Percentiles rank a stretch among this genome's conserved stretches.
These are phyloP conservation scores for Camellia granthamiana DNA, from an alignment of 148 eudicot species.

Conservation along the genomic window DNA sequence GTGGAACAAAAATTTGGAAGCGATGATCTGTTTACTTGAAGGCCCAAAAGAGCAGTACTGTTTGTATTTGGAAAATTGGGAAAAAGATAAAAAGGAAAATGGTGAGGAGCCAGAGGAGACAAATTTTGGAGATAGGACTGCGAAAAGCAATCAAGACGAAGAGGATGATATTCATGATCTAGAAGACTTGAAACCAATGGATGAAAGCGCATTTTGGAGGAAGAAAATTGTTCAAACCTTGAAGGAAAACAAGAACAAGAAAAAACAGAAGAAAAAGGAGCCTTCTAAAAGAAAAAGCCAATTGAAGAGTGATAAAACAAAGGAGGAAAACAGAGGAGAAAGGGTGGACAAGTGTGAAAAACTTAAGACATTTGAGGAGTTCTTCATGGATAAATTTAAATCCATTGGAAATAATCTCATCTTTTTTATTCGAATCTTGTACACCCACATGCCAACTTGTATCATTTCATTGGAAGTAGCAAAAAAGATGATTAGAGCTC, in stretches of 20 bases:
- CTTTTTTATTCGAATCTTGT: constrained; percentile 28
- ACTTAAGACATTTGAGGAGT: no score
- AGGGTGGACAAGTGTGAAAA: neutral
- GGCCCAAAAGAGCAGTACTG: constrained; percentile 36
- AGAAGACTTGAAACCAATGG: neutral
- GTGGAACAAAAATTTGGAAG: constrained; percentile 30
- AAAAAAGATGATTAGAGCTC: constrained; percentile 9
- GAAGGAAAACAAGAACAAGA: constrained; percentile 18
- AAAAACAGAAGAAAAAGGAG: neutral
- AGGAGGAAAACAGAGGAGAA: neutral
- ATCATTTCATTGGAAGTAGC: no score
- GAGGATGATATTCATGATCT: no score
- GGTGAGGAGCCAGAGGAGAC: neutral
- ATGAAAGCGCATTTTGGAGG: constrained; percentile 12
- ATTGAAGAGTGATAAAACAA: neutral
- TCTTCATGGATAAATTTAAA: constrained; percentile 9
- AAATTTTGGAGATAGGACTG: no score
- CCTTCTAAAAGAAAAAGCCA: neutral
- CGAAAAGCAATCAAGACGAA: no score
- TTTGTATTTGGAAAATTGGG: constrained; percentile 25
- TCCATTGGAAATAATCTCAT: constrained; percentile 21
- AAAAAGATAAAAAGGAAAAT: neutral
- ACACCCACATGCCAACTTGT: constrained; percentile 57
- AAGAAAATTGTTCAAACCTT: constrained; percentile 17
- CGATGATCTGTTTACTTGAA: constrained; percentile 30